phyloP scores from a whole-genome alignment of 164 flowering plant genomes.

The Chimonanthus praecox region DNA sequence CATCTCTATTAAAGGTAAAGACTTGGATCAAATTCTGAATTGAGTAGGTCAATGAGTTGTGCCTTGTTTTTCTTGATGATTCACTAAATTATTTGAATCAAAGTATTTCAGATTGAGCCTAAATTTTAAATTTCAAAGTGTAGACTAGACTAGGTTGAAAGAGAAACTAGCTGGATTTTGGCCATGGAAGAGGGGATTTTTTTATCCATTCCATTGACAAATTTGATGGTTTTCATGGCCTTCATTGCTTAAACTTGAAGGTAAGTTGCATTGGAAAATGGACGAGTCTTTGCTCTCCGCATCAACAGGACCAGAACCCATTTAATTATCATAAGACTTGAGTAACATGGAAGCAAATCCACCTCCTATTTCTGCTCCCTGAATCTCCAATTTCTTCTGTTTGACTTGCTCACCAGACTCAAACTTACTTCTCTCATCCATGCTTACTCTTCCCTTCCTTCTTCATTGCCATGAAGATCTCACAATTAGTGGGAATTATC shows the following conservation, averaged over 20 bases:
- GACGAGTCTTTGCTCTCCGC: slow-evolving; percentile 15
- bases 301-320: slow-evolving; percentile 6
- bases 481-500: slow-evolving; percentile 17
- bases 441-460: slow-evolving; percentile 2
- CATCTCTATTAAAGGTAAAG: too few species aligned
- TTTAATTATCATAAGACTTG: slow-evolving; percentile 24
- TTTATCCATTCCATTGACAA: too few species aligned
- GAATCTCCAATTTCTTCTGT: slow-evolving; percentile 11
- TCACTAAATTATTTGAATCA: too few species aligned
- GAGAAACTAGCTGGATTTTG: too few species aligned
- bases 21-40: too few species aligned
- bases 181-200: too few species aligned
- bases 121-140: too few species aligned
- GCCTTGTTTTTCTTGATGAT: too few species aligned
- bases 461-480: slow-evolving; percentile 21
- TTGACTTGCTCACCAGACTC: slow-evolving; percentile 24
- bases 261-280: slow-evolving; percentile 33
- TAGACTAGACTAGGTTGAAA: too few species aligned
- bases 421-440: slow-evolving; percentile 9
- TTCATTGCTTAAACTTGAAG: slow-evolving; percentile 52
- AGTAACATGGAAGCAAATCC: slow-evolving; percentile 26
- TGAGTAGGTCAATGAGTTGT: too few species aligned
- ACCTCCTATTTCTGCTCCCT: slow-evolving; percentile 18
- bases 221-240: slow-evolving; percentile 37
- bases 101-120: too few species aligned